A percentile compares a stretch with the other conserved stretches of the same genome.
Evolutionary conservation across 768 basidiomycete genomes (phyloP).

Genomic region (Royoungia palumana): DNA sequence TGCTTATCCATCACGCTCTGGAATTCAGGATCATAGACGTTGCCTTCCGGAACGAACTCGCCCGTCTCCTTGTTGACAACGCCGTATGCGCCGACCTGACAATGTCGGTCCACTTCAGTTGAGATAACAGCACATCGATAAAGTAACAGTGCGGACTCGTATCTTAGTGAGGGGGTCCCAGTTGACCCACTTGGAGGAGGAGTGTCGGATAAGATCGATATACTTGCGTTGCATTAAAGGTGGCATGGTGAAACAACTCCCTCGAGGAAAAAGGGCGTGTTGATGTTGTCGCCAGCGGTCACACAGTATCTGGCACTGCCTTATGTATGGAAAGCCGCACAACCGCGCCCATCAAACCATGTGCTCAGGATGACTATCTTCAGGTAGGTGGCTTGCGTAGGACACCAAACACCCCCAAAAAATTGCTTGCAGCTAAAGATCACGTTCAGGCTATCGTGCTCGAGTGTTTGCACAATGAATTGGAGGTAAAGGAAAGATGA

Average conservation of each 20-base stretch:
- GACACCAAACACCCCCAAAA: too few species aligned
- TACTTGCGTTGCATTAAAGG: constrained; percentile 28
- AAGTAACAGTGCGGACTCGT: constrained; percentile 15
- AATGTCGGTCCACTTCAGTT: background rate
- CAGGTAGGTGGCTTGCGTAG: too few species aligned
- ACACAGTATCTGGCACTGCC: too few species aligned
- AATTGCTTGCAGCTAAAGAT: too few species aligned
- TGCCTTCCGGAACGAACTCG: constrained; percentile 31
- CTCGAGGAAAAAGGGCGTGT: too few species aligned
- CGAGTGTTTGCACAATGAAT: too few species aligned
- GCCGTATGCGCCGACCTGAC: constrained; percentile 37
- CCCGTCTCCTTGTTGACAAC: constrained; percentile 30
- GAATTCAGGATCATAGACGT: constrained; percentile 32
- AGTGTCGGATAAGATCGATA: constrained; percentile 31
- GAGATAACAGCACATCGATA: background rate
- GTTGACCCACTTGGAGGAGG: constrained; percentile 36
- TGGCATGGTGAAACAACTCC: constrained; percentile 1
- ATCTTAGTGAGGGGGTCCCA: constrained; percentile 35
- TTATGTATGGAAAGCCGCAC: too few species aligned
- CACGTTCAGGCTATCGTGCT: too few species aligned
- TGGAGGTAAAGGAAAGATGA: too few species aligned
- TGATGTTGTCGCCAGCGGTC: background rate
- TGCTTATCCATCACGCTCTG: constrained; percentile 18
- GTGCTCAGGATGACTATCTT: too few species aligned
- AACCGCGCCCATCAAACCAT: too few species aligned